Evolutionary conservation across 2,329 filamentous ascomycete species (phyloP), one percentile per base, ranked within the genome.

Genomic region (Aspergillus ochraceoroseus): DNA sequence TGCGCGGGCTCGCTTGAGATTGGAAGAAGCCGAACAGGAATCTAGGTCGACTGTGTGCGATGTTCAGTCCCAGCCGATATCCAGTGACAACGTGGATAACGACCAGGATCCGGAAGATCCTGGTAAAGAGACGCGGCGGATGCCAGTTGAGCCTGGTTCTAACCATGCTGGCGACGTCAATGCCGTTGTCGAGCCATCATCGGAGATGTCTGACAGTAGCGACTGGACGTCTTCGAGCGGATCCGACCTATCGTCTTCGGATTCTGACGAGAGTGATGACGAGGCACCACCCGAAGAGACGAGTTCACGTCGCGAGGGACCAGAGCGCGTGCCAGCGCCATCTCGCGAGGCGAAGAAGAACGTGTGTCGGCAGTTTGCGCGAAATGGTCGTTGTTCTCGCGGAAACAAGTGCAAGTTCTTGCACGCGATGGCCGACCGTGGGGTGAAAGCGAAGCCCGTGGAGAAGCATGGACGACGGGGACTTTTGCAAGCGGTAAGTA

Each of bases 401-500:
- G 70, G 70, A 2, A 55, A 62, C 12, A 55, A 54, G 23, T 73
- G 70, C 49, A 63, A 57, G 32, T 72, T 65, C 38, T 54, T 56
- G 6, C 70, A 73, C 38, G 66, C 70, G 18, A 44, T 46, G 27
- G 38, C 60, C 2, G 58, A 63, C 35, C 51, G 52, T 40, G 51
- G 36, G 23, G 41, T 42, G 11, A 62, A 63, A 45, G 9, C 49
- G n/a, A 59, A 58, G 43, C 41, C 47, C 6, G 40, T 46, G 19
- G 57, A 57, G 46, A 54, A 54, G 42, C 56, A 55, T 43, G 56
- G 47, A 45, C 54, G 66, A 43, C 67, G 70, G 50, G 64, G 67
- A 19, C 55, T 73, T 35, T 64, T 65, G 38, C 65, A 71, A 46
- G 58, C 65, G 42, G 67, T 70, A 47, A 55, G 65, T 61, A 26